Conservation (phyloP, 1,139 yeast genomes). For the Lodderomyces orthopsilosis region DNA sequence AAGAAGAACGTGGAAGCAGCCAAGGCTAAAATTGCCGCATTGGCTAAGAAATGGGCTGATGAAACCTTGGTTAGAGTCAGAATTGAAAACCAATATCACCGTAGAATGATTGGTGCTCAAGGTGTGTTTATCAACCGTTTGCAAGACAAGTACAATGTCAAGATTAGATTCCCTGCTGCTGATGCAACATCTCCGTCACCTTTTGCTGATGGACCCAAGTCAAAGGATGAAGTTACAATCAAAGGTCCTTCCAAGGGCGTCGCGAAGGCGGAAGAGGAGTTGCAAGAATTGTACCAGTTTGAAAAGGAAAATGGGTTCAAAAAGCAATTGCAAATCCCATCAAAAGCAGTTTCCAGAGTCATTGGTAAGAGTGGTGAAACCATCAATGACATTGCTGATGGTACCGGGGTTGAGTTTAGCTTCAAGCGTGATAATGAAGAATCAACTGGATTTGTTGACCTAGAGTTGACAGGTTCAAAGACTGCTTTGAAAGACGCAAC, state of each 20-base stretch:
- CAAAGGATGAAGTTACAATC: conserved; percentile 67
- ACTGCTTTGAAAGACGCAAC: conserved; percentile 76
- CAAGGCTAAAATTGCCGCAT: conserved; percentile 52
- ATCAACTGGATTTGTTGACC: conserved; percentile 46
- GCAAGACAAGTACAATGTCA: conserved; percentile 85
- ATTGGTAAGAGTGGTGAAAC: conserved; percentile 89
- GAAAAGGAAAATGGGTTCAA: conserved; percentile 85
- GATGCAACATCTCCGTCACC: conserved; percentile 25
- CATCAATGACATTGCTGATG: conserved; percentile 80
- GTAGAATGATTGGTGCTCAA: conserved; percentile 79
- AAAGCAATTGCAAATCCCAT: conserved; percentile 62
- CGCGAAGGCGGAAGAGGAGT: conserved; percentile 79
- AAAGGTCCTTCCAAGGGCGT: conserved; percentile 94
- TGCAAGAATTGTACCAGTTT: conserved; percentile 77
- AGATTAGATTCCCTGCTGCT: conserved; percentile 67
- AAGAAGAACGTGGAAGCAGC: conserved; percentile 80
- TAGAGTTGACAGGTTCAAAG: conserved; percentile 79
- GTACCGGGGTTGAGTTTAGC: conserved; percentile 72
- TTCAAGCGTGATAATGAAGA: conserved; percentile 53
- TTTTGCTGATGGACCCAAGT: conserved; percentile 35
- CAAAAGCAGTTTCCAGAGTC: conserved; percentile 71
- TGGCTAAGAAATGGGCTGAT: conserved; percentile 80
- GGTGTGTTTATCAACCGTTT: conserved; percentile 82
- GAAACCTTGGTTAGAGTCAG: conserved; percentile 63
- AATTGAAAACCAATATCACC: conserved; percentile 77